These are phyloP conservation scores for Shiraia bambusicola DNA, from an alignment of 2,329 filamentous ascomycete species.

Conservation along the genomic window DNA sequence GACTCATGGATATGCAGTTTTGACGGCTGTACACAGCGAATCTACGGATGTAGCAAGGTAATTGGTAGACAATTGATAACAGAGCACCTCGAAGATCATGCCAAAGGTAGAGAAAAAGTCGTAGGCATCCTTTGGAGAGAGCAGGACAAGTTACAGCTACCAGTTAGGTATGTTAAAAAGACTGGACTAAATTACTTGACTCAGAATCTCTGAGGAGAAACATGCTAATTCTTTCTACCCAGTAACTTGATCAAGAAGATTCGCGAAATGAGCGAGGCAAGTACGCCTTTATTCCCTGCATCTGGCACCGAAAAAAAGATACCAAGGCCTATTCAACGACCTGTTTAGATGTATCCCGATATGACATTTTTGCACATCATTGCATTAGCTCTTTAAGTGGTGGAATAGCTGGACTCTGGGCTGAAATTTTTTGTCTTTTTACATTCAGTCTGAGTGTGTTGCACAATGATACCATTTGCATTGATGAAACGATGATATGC, in stretches of 20 bases:
- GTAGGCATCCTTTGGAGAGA: slow-evolving; percentile 59
- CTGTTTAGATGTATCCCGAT: slow-evolving; percentile 1
- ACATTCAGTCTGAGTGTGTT: no score
- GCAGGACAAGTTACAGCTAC: slow-evolving; percentile 42
- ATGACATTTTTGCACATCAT: neutral
- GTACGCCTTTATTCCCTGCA: slow-evolving; percentile 29
- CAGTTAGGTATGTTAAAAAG: slow-evolving; percentile 37
- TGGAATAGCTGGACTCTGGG: no score
- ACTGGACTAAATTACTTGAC: slow-evolving; percentile 3
- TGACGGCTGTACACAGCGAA: slow-evolving; percentile 63
- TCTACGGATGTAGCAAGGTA: slow-evolving; percentile 62
- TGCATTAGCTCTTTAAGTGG: no score
- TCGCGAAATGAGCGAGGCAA: slow-evolving; percentile 43
- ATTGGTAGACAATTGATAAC: slow-evolving; percentile 59
- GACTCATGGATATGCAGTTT: slow-evolving; percentile 68
- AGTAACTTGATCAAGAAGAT: slow-evolving; percentile 52
- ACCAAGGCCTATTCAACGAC: slow-evolving; percentile 14
- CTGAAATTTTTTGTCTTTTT: no score
- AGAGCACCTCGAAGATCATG: slow-evolving; percentile 63
- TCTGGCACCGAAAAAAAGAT: neutral
- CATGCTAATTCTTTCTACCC: slow-evolving; percentile 9
- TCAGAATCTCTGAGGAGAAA: neutral
- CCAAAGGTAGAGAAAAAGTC: slow-evolving; percentile 55
- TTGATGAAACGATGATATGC: no score
- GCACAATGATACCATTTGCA: neutral